Base-by-base conservation (phyloP, 345 rosid species). In the Arabis hirsuta region DNA sequence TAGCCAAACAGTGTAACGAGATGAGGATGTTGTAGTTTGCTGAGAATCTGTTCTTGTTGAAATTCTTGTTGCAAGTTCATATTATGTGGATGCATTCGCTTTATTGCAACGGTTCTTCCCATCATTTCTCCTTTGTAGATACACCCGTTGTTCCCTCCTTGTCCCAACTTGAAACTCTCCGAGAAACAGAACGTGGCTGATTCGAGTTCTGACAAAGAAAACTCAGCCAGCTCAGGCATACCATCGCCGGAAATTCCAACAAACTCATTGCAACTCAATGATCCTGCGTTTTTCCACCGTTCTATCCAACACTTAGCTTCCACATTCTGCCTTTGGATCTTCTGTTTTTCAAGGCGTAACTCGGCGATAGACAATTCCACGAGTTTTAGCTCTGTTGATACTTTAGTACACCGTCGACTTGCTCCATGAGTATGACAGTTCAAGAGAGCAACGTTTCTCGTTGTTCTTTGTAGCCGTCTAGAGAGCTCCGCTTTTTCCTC, bases 61-160 rank as follows among this genome's bases (percentile, higher is more conserved):
- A 87, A 90, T 79, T 83, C 85, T 16, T 78, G 79, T 55, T 82
- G 88, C 67, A 90, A 83, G 80, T 87, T 90, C 88, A 79, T 76
- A 80, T 84, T 83, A 62, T 84, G 79, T 13, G 85, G 81, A 82
- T 86, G 74, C 57, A 87, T 78, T 80, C 71, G 81, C 77, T 87
- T 90, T 73, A 86, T 80, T 11, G 90, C 90, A 32, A 90, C 91
- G 55, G 92, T 90, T 82, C 90, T 82, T 54, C 96, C 96, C 79
- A 87, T 64, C 92, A 87, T 82, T 84, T 89, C 96, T 54, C 90
- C 96, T 81, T 89, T 87, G 82, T 82, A 87, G 61, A 90, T 88
- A 81, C 82, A 70, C 52, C 88, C 88, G 67, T 12, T 53, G 57
- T 72, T 77, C 74, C 91, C 88, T 62, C 91, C 85, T 75, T 78